A percentile compares a stretch with the other conserved stretches of the same genome.
Conservation (phyloP, 257 asterid genomes). For the Solanum lignicaule region DNA sequence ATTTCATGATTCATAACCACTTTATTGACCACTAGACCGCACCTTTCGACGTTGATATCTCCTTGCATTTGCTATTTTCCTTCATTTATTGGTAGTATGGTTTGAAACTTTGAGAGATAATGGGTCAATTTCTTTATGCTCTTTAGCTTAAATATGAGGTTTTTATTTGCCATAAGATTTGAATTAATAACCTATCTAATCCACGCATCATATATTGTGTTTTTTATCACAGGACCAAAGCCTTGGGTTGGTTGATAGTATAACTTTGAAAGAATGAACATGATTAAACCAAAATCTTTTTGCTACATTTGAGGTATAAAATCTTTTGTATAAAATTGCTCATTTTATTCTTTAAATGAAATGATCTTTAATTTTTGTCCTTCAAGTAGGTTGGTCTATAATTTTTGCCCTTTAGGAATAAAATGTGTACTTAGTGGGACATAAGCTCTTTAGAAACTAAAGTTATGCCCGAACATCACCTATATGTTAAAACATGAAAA, state of each 20-base stretch:
- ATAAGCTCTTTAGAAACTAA: neutral
- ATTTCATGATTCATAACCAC: neutral
- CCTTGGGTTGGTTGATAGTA: neutral
- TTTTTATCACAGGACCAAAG: neutral
- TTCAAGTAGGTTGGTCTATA: too few species aligned
- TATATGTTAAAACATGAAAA: too few species aligned
- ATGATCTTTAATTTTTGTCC: too few species aligned
- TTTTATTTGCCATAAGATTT: neutral
- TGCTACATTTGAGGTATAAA: neutral
- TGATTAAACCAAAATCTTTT: neutral
- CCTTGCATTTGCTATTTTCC: too few species aligned
- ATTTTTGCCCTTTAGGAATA: neutral
- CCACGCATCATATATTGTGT: neutral
- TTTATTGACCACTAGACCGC: neutral
- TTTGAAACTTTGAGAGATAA: neutral
- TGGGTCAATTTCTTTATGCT: neutral
- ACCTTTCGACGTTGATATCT: too few species aligned
- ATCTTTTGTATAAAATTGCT: neutral
- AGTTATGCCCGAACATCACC: neutral
- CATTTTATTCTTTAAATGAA: too few species aligned
- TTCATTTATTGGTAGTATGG: too few species aligned
- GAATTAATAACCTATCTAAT: rapidly evolving
- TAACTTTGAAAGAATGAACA: neutral
- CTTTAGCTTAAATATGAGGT: neutral
- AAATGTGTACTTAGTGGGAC: neutral